A percentile compares a stretch with the other conserved stretches of the same genome.
These are phyloP conservation scores for Hamamelis virginiana DNA, from an alignment of 164 flowering plant species.

Conservation along the genomic window DNA sequence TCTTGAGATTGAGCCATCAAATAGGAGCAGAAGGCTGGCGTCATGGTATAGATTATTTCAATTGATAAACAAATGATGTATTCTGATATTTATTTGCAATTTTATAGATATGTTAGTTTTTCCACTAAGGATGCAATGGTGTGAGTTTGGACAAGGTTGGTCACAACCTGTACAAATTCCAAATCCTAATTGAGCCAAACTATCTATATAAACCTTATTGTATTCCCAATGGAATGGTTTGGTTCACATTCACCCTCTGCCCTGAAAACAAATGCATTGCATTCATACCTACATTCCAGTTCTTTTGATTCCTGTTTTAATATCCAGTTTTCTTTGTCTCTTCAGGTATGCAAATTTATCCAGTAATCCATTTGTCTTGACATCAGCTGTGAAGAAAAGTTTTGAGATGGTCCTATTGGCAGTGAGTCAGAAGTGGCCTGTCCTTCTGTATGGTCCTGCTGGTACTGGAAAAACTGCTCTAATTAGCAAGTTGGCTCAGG, in stretches of 20 bases:
- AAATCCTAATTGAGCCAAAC: neutral
- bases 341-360: conserved; percentile 31
- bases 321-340: neutral
- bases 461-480: conserved; percentile 90
- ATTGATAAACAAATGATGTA: neutral
- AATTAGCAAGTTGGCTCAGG: conserved; percentile 57
- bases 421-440: conserved; percentile 85
- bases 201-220: neutral
- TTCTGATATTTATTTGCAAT: neutral
- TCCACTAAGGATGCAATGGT: neutral
- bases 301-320: neutral
- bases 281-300: neutral
- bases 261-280: neutral
- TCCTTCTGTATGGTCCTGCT: conserved; percentile 86
- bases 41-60: conserved; percentile 33
- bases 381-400: conserved; percentile 60
- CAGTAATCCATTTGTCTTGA: conserved; percentile 51
- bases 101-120: neutral
- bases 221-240: neutral
- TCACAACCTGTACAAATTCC: neutral
- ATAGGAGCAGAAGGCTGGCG: conserved; percentile 20
- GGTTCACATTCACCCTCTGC: neutral
- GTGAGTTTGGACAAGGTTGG: neutral
- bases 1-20: conserved; percentile 24
- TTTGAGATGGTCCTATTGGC: conserved; percentile 77